Evolutionary conservation across 495 filamentous ascomycete genomes (phyloP).

Genomic region (Achaetomiella virescens): DNA sequence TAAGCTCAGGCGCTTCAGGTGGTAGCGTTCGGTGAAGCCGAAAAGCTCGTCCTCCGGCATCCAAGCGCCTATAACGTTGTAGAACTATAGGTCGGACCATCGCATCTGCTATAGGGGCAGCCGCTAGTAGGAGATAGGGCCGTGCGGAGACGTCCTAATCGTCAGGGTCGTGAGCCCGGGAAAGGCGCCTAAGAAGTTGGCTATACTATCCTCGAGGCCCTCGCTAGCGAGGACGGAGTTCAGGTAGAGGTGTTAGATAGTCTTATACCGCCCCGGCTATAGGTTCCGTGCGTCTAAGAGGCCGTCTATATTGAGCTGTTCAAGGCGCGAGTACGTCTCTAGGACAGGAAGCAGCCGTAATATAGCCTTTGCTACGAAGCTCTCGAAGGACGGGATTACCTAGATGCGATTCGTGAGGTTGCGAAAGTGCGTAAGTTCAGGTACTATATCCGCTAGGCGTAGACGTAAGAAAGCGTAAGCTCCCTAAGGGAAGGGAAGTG

Average conservation of each 20-base stretch:
- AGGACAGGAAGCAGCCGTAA: conserved; percentile 2
- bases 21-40: not conserved
- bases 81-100: not conserved
- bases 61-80: not conserved
- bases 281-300: not conserved
- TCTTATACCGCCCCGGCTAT: not conserved
- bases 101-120: not conserved
- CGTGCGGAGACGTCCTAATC: not conserved
- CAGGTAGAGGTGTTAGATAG: not conserved
- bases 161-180: not conserved
- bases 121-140: not conserved
- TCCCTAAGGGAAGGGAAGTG: not conserved
- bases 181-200: not conserved
- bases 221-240: not conserved
- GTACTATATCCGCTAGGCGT: not conserved
- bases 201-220: not conserved
- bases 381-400: not conserved
- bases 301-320: not conserved
- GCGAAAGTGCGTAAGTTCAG: not conserved
- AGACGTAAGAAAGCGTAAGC: not conserved
- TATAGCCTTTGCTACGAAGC: not conserved
- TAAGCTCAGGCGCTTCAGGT: not conserved
- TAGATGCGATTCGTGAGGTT: not conserved
- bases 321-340: not conserved
- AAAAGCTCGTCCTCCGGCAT: conserved; percentile 1